Base-by-base conservation (phyloP, 2,329 filamentous ascomycete genomes). In the Didymella sp. region DNA sequence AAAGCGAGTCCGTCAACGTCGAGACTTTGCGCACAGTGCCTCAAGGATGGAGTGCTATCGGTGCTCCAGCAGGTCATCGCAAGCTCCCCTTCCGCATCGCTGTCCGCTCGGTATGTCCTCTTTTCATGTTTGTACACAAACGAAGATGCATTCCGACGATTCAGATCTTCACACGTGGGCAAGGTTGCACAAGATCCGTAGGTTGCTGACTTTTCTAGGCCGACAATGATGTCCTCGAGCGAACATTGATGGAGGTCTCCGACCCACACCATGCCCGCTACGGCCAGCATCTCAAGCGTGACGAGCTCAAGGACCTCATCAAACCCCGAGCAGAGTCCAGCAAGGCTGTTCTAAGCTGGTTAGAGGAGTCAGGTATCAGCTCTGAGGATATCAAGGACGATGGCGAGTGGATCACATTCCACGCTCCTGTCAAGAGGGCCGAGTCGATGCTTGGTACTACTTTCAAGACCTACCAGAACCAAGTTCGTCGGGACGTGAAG, bases 321-420 rank as follows among this genome's bases (percentile, higher is more conserved):
- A 82, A 82, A 17, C 85, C 86, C 0, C 74, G 78, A 3, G 69
- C 76, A 0, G 77, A 80, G 21, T 80, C 82, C 3, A 80, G 80
- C 13, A 68, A 78, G 25, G 77, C 77, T 2, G 80, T 89, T 17
- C 61, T 84, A 3, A 68, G 73, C 6, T 90, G 87, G 87, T 78
- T 90, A 13, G 65, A 75, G 27, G 67, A 77, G 22, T 79, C 83
- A 51, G 82, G 80, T 31, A 76, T 89, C 27, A 63, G 78, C 2
- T 56, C 70, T 3, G 57, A 73, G 3, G 73, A 77, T 3, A 79
- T 87, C 15, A 76, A 83, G 44, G 76, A 84, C 12, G 75, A 81
- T 59, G 80, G 82, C 56, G 82, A 88, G 70, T 89, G 86, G 86
- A 78, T 90, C 65, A 84, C 81, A 59, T 85, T 89, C 67, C 75